These are phyloP conservation scores for Zygosaccharomyces kombuchaensis DNA, from an alignment of 805 yeast species.

Conservation along the genomic window DNA sequence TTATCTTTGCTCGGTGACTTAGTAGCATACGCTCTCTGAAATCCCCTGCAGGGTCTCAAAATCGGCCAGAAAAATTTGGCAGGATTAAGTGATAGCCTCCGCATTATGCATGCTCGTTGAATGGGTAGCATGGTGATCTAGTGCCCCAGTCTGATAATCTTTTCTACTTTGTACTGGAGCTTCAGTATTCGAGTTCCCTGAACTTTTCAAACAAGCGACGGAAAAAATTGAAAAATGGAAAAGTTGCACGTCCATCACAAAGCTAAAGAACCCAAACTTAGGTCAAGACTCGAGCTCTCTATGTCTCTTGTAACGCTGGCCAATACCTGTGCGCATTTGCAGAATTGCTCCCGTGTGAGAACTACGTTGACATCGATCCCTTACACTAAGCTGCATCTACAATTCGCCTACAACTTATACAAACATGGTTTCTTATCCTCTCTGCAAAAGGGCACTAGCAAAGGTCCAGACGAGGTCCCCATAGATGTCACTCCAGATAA, in stretches of 20 bases:
- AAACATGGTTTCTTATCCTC: slow-evolving; percentile 86
- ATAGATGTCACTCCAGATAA: slow-evolving; percentile 83
- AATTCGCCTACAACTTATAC: slow-evolving; percentile 77
- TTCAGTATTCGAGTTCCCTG: slow-evolving; percentile 2
- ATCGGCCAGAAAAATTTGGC: background rate
- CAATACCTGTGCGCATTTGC: slow-evolving; percentile 80
- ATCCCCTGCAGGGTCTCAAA: background rate
- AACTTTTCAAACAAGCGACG: slow-evolving; percentile 5
- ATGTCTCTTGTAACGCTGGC: slow-evolving; percentile 89
- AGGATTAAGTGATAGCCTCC: background rate
- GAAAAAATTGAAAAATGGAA: slow-evolving; percentile 4
- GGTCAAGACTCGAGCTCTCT: slow-evolving; percentile 5
- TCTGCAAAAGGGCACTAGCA: slow-evolving; percentile 75
- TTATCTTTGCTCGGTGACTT: slow-evolving; percentile 5
- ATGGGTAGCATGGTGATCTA: background rate
- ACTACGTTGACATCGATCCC: slow-evolving; percentile 76
- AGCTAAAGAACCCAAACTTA: background rate
- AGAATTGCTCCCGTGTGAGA: slow-evolving; percentile 77
- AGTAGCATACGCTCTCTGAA: background rate
- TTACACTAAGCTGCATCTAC: slow-evolving; percentile 74
- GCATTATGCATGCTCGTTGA: background rate
- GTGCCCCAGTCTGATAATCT: background rate
- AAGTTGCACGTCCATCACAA: background rate
- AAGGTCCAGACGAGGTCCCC: slow-evolving; percentile 77
- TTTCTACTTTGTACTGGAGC: background rate